A percentile compares a stretch with the other conserved stretches of the same genome.
phyloP scores from a whole-genome alignment of 495 filamentous ascomycete species.

The Xylaria nigripes region DNA sequence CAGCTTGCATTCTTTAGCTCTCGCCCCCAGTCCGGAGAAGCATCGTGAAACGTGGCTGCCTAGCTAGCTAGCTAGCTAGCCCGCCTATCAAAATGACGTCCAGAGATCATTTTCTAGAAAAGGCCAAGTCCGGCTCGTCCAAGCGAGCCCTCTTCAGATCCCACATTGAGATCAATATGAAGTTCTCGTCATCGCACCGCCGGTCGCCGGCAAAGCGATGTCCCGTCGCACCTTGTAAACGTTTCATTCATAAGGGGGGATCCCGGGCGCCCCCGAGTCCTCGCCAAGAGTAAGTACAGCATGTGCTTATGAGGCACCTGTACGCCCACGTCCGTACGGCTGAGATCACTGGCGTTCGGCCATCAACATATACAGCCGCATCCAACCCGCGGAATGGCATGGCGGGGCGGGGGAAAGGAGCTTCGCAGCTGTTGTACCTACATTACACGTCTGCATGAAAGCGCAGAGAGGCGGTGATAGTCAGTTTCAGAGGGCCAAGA shows the following conservation, averaged over 20 bases:
- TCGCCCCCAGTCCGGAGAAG: not conserved
- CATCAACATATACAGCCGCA: too few relatives aligned
- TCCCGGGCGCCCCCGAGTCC: not conserved
- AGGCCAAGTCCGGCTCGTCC: not conserved
- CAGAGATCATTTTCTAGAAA: not conserved
- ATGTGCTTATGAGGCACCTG: not conserved
- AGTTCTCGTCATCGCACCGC: not conserved
- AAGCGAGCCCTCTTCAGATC: not conserved
- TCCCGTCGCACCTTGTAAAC: not conserved
- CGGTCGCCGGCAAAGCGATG: not conserved
- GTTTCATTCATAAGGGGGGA: not conserved
- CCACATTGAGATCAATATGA: too few relatives aligned
- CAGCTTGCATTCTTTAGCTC: not conserved
- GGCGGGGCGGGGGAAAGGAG: too few relatives aligned
- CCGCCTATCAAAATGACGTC: not conserved
- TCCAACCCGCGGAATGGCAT: too few relatives aligned
- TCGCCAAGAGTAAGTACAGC: not conserved
- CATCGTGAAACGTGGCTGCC: constrained; percentile 5
- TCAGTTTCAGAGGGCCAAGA: too few relatives aligned
- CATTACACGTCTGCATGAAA: too few relatives aligned
- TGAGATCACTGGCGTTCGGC: too few relatives aligned
- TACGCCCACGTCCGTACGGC: not conserved
- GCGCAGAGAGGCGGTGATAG: too few relatives aligned
- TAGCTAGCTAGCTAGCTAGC: constrained; percentile 1
- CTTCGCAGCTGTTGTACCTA: too few relatives aligned